phyloP scores from a whole-genome alignment of 495 filamentous ascomycete species.

The Aspergillus sclerotiicarbonarius region DNA sequence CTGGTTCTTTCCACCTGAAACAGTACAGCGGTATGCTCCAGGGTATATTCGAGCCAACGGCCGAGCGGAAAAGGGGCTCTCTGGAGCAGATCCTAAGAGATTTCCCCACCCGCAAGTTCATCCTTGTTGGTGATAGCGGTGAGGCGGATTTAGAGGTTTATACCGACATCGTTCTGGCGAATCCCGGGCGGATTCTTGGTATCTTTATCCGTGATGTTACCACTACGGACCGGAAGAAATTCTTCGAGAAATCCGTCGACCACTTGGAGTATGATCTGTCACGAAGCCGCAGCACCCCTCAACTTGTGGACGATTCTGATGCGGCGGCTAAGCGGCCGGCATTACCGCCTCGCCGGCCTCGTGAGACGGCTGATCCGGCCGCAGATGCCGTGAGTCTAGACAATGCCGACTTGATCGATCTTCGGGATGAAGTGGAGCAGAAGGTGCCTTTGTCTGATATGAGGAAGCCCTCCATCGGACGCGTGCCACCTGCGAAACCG shows the following conservation, averaged over 20 bases:
- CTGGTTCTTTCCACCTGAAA: conserved; percentile 90
- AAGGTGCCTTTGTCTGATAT: conserved; percentile 9
- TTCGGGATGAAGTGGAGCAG: conserved; percentile 49
- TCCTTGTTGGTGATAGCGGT: conserved; percentile 91
- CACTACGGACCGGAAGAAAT: conserved; percentile 62
- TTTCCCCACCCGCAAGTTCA: conserved; percentile 85
- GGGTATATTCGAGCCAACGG: conserved; percentile 96
- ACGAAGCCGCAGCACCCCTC: conserved; percentile 29
- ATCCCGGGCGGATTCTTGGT: conserved; percentile 76
- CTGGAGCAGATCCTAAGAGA: conserved; percentile 83
- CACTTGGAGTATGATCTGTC: conserved; percentile 23
- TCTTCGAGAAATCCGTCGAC: conserved; percentile 71
- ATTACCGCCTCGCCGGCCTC: conserved; percentile 36
- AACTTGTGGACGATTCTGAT: conserved; percentile 31
- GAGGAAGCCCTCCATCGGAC: conserved; percentile 19
- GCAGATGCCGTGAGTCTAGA: conserved; percentile 30
- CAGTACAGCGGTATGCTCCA: conserved; percentile 94
- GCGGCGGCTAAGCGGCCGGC: conserved; percentile 28
- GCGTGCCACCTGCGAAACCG: conserved; percentile 57
- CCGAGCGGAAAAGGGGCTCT: conserved; percentile 85
- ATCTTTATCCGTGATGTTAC: conserved; percentile 97
- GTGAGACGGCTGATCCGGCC: conserved; percentile 18
- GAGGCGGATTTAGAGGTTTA: conserved; percentile 98
- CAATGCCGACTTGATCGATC: conserved; percentile 62
- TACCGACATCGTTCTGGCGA: conserved; percentile 80